Evolutionary conservation across 2,329 filamentous ascomycete genomes (phyloP).

Genomic region (Pseudogymnoascus sp.): DNA sequence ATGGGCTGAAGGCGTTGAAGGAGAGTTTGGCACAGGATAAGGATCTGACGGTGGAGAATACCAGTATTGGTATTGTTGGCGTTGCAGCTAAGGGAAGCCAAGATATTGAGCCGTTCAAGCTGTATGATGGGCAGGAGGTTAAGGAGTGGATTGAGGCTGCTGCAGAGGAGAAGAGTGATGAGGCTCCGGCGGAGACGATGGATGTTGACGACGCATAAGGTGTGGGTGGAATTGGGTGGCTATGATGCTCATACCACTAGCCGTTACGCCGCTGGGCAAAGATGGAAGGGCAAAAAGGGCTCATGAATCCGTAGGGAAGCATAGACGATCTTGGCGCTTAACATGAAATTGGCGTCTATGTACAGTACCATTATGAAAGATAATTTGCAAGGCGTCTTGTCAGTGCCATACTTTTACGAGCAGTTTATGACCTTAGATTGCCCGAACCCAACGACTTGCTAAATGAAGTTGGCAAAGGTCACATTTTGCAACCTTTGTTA

Average conservation of each 20-base stretch:
- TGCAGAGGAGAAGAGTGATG: slow-evolving; percentile 44
- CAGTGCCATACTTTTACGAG: background rate
- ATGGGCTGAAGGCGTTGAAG: slow-evolving; percentile 85
- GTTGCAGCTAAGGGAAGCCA: slow-evolving; percentile 42
- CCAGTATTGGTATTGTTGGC: slow-evolving; percentile 80
- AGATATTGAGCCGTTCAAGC: slow-evolving; percentile 70
- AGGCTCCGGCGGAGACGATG: slow-evolving; percentile 39
- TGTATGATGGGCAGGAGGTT: slow-evolving; percentile 84
- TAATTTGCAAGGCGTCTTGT: background rate
- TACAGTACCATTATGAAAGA: slow-evolving; percentile 6
- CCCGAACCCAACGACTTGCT: background rate
- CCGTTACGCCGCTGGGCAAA: background rate
- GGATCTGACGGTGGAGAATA: slow-evolving; percentile 95
- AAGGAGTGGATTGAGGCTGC: slow-evolving; percentile 76
- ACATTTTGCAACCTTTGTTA: background rate
- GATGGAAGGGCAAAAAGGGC: background rate
- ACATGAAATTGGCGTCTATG: slow-evolving; percentile 6
- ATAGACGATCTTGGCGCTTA: slow-evolving; percentile 6
- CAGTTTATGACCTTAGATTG: background rate
- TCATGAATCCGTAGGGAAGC: slow-evolving; percentile 6
- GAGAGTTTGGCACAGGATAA: slow-evolving; percentile 96
- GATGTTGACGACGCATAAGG: slow-evolving; percentile 33
- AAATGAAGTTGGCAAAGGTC: background rate
- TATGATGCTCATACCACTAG: background rate
- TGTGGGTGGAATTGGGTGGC: slow-evolving; percentile 4